These are phyloP conservation scores for Capsicum chinense DNA, from an alignment of 257 asterid species.

Conservation along the genomic window DNA sequence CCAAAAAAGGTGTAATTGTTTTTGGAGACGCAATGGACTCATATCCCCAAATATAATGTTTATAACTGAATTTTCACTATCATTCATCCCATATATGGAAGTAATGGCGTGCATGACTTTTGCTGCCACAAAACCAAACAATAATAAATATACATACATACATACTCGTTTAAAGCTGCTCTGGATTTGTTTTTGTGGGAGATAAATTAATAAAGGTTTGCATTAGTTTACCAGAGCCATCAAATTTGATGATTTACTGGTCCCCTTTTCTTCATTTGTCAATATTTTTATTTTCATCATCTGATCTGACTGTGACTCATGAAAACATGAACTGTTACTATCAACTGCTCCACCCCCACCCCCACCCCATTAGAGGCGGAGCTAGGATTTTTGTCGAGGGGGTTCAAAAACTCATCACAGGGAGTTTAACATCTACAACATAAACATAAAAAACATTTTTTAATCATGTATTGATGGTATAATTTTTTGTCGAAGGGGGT, in stretches of 20 bases:
- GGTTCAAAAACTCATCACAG: no score
- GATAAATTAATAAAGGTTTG: no score
- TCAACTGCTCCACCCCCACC: conserved; percentile 10
- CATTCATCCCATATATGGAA: conserved; percentile 5
- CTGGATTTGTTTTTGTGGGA: neutral
- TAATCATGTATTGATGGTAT: no score
- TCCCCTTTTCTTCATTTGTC: conserved; percentile 31
- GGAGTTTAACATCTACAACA: no score
- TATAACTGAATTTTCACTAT: neutral
- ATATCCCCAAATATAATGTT: neutral
- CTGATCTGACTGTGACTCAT: conserved; percentile 37
- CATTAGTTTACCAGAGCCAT: conserved; percentile 33
- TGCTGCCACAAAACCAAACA: conserved; percentile 16
- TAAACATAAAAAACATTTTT: no score
- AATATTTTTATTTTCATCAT: neutral
- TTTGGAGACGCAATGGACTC: neutral
- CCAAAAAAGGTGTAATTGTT: neutral
- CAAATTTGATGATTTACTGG: conserved; percentile 38
- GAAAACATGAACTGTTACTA: conserved; percentile 42
- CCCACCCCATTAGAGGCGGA: neutral
- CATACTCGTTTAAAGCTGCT: conserved; percentile 5
- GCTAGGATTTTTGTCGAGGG: no score
- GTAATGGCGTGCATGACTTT: conserved; percentile 22
- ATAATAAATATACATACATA: neutral
- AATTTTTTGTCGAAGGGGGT: no score